phyloP scores from a whole-genome alignment of 257 asterid genomes.

The Rauvolfia tetraphylla region DNA sequence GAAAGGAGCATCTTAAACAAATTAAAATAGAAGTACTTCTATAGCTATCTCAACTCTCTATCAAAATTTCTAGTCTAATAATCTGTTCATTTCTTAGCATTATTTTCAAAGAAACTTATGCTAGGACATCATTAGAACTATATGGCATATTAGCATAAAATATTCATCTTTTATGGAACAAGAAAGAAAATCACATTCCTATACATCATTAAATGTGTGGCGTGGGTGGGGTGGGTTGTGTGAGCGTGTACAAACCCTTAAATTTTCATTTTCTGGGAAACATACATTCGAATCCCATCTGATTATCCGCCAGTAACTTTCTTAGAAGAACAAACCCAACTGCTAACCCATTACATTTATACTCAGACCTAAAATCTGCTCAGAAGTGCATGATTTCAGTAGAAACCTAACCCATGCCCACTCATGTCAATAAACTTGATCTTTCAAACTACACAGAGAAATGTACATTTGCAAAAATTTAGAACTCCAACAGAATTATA shows the following conservation, averaged over 20 bases:
- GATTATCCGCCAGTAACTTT: not conserved
- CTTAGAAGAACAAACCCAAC: not conserved
- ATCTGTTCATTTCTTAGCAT: not conserved
- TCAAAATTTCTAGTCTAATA: no score
- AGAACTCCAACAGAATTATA: not conserved
- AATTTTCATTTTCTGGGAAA: not conserved
- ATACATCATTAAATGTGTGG: no score
- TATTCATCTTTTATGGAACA: not conserved
- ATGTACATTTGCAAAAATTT: not conserved
- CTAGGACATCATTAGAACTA: not conserved
- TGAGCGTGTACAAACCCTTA: no score
- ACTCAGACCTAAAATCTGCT: no score
- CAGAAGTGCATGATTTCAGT: not conserved
- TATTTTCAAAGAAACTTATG: not conserved
- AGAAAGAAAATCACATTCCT: not conserved
- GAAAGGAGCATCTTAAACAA: no score
- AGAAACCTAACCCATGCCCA: not conserved
- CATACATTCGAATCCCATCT: not conserved
- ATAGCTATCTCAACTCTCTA: no score
- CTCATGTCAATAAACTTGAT: not conserved
- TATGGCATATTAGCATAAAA: not conserved
- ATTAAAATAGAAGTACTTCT: no score
- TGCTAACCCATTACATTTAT: no score
- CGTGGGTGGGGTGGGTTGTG: no score
- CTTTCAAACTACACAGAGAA: not conserved